These are phyloP conservation scores for Trametes polyzona DNA, from an alignment of 1,284 basidiomycete species.

Conservation along the genomic window DNA sequence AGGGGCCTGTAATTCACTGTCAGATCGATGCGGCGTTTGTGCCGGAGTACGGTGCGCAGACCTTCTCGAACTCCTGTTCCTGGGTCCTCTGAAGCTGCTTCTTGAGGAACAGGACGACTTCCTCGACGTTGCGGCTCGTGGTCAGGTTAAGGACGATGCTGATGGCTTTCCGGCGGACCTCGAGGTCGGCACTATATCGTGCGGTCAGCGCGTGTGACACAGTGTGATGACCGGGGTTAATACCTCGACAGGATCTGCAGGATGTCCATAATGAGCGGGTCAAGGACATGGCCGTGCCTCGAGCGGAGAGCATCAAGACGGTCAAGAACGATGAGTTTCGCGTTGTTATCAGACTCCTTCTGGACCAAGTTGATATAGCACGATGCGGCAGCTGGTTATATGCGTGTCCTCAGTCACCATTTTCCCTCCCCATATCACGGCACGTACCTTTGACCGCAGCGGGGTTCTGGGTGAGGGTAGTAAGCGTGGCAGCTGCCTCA, in stretches of 20 bases:
- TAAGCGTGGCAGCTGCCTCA: constrained; percentile 95
- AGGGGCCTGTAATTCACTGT: constrained; percentile 63
- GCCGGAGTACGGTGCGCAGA: constrained; percentile 33
- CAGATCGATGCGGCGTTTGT: constrained; percentile 2
- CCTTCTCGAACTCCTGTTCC: constrained; percentile 86
- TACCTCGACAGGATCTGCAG: constrained; percentile 88
- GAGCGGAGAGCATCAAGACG: constrained; percentile 85
- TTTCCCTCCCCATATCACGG: neutral
- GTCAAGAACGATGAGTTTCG: constrained; percentile 97
- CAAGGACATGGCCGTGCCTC: constrained; percentile 91
- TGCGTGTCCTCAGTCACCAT: constrained; percentile 7
- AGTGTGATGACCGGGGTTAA: constrained; percentile 8
- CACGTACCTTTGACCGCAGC: constrained; percentile 89
- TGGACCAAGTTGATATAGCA: constrained; percentile 90
- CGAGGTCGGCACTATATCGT: constrained; percentile 85
- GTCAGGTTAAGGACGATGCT: constrained; percentile 93
- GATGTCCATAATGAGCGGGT: constrained; percentile 95
- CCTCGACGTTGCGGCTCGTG: constrained; percentile 95
- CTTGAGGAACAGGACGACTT: constrained; percentile 95
- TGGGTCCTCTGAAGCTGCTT: constrained; percentile 96
- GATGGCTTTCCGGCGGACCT: constrained; percentile 94
- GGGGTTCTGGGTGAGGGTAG: constrained; percentile 93
- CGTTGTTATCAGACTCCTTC: constrained; percentile 99
- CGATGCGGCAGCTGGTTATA: constrained; percentile 79
- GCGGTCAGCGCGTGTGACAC: neutral